These are phyloP conservation scores for Globisporangium emineosum DNA, from an alignment of 352 stramenopile species.

Conservation along the genomic window DNA sequence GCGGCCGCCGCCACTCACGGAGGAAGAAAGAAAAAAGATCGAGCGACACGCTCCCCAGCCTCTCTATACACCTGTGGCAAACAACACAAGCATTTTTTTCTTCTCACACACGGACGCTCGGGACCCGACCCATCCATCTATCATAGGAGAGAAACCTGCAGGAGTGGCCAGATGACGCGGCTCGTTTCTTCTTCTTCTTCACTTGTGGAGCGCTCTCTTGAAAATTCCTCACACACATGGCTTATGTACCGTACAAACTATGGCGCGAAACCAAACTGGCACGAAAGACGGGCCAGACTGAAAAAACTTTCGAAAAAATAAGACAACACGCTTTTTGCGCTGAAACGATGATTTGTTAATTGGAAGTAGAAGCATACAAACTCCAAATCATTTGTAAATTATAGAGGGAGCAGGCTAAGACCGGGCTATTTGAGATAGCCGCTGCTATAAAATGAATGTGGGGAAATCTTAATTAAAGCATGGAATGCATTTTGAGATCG, in stretches of 20 bases:
- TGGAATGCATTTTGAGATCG: not conserved
- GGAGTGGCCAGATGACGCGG: not conserved
- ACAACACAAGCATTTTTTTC: too few relatives aligned
- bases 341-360: constrained; percentile 1
- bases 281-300: not conserved
- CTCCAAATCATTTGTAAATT: constrained; percentile 1
- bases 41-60: not conserved
- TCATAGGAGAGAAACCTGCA: not conserved
- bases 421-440: not conserved
- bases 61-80: not conserved
- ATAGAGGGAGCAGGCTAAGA: not conserved
- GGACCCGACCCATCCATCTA: not conserved
- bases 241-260: not conserved
- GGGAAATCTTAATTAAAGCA: not conserved
- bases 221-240: constrained; percentile 1
- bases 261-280: constrained; percentile 3
- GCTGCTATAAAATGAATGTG: not conserved
- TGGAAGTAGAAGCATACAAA: constrained; percentile 1
- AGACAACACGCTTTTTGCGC: not conserved
- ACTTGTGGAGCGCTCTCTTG: constrained; percentile 6
- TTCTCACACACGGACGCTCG: not conserved
- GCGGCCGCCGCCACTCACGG: not conserved
- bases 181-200: constrained; percentile 5
- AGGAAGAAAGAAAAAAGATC: constrained; percentile 1
- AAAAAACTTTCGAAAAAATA: constrained; percentile 2